Percentiles rank a stretch among this genome's conserved stretches.
Evolutionary conservation across 148 eudicot genomes (phyloP).

Genomic region (Heliamphora exappendiculata): DNA sequence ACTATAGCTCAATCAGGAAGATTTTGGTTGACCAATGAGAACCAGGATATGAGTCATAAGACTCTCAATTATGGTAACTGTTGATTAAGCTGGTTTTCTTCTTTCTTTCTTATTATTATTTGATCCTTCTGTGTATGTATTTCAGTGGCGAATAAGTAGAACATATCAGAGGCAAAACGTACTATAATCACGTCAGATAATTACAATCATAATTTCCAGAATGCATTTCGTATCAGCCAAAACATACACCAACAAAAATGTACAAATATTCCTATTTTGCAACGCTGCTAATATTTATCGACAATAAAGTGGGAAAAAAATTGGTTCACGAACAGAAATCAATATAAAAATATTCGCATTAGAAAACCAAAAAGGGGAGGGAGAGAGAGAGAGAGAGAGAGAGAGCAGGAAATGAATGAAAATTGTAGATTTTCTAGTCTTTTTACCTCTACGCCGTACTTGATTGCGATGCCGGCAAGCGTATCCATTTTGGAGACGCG

Average conservation of each 20-base stretch:
- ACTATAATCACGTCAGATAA: not conserved
- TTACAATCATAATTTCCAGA: no score
- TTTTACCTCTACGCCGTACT: slow-evolving; percentile 84
- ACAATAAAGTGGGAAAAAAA: not conserved
- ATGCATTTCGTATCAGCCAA: not conserved
- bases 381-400: no score
- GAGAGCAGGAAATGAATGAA: not conserved
- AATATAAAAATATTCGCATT: not conserved
- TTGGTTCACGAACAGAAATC: not conserved
- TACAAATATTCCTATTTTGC: no score
- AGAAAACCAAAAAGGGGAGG: not conserved
- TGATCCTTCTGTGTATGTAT: no score
- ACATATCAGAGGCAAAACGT: not conserved
- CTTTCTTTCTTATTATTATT: not conserved
- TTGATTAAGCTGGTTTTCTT: not conserved
- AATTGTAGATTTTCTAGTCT: no score
- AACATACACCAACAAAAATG: not conserved
- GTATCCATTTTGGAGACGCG: slow-evolving; percentile 66
- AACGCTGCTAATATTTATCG: not conserved
- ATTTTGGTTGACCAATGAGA: not conserved
- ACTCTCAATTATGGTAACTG: not conserved
- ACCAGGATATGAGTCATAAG: not conserved
- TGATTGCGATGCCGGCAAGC: slow-evolving; percentile 78
- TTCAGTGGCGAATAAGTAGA: not conserved
- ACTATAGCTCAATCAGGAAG: not conserved